A percentile compares a stretch with the other conserved stretches of the same genome.
These are phyloP conservation scores for Sungouiella blattae DNA, from an alignment of 805 yeast species.

Conservation along the genomic window DNA sequence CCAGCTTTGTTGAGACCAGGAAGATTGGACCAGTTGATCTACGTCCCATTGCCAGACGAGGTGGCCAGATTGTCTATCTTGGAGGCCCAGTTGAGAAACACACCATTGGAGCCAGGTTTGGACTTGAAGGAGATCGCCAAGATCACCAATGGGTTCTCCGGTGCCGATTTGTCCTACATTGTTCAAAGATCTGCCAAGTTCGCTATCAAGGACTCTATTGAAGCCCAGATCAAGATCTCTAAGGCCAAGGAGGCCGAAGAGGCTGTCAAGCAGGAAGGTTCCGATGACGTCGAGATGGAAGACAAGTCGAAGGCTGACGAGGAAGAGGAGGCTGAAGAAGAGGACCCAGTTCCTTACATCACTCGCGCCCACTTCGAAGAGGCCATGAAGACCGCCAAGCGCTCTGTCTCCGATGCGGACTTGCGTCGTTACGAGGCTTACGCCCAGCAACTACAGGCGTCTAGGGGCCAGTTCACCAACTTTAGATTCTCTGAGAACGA, in stretches of 20 bases:
- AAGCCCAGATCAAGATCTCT: constrained; percentile 50
- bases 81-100: constrained; percentile 94
- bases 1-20: constrained; percentile 99
- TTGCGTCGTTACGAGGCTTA: constrained; percentile 98
- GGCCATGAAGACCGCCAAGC: constrained; percentile 99
- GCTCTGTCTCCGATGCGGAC: constrained; percentile 96
- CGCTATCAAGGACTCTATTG: constrained; percentile 97
- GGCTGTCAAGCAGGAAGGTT: constrained; percentile 22
- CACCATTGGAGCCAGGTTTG: constrained; percentile 97
- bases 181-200: constrained; percentile 98
- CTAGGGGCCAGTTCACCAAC: constrained; percentile 91
- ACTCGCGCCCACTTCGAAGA: constrained; percentile 94
- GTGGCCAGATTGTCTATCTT: constrained; percentile 88
- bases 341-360: constrained; percentile 94
- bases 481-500: constrained; percentile 70
- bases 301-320: constrained; percentile 30
- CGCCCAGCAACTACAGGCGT: constrained; percentile 92
- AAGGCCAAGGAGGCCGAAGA: constrained; percentile 39
- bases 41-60: constrained; percentile 98
- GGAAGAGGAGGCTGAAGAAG: constrained; percentile 62
- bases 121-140: constrained; percentile 85
- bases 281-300: constrained; percentile 49
- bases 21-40: constrained; percentile 95
- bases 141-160: constrained; percentile 96
- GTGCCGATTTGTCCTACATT: constrained; percentile 97